phyloP scores from a whole-genome alignment of 441 rosid species.

The Biscutella laevigata region DNA sequence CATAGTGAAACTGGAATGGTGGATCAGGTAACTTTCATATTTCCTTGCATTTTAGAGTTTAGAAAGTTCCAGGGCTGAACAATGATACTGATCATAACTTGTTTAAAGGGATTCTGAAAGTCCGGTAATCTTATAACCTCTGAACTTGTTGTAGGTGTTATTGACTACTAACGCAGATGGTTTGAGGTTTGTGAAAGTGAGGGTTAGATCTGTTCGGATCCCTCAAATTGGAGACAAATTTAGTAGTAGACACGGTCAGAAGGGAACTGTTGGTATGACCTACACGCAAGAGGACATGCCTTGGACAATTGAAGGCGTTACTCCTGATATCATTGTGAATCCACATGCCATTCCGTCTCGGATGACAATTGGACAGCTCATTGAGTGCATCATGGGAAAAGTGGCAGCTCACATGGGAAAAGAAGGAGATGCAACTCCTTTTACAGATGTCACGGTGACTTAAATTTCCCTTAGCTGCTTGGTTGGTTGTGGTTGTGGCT shows the following conservation, averaged over 20 bases:
- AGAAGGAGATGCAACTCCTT: constrained; percentile 98
- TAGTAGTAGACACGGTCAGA: constrained; percentile 98
- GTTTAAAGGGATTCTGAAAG: not conserved
- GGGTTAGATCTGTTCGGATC: constrained; percentile 91
- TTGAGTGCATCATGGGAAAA: constrained; percentile 98
- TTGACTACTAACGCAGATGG: constrained; percentile 97
- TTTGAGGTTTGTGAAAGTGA: constrained; percentile 92
- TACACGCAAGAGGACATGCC: constrained; percentile 99
- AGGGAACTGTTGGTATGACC: constrained; percentile 99
- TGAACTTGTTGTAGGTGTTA: constrained; percentile 47
- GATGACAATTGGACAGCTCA: constrained; percentile 97
- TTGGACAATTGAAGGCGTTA: constrained; percentile 95
- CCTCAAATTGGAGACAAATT: constrained; percentile 98
- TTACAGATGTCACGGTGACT: constrained; percentile 95
- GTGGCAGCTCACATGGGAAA: constrained; percentile 99
- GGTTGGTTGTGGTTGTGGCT: not conserved
- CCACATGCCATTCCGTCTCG: constrained; percentile 99
- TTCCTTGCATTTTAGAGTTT: constrained; percentile 2
- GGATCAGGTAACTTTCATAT: constrained; percentile 60
- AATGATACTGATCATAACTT: constrained; percentile 4
- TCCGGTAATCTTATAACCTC: not conserved
- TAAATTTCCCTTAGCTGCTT: not conserved
- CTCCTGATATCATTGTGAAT: constrained; percentile 88
- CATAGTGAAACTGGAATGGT: constrained; percentile 98
- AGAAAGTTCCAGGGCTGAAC: not conserved